Evolutionary conservation across 441 rosid genomes (phyloP), one percentile per base, ranked within the genome.

Genomic region (Eutrema salsugineum): DNA sequence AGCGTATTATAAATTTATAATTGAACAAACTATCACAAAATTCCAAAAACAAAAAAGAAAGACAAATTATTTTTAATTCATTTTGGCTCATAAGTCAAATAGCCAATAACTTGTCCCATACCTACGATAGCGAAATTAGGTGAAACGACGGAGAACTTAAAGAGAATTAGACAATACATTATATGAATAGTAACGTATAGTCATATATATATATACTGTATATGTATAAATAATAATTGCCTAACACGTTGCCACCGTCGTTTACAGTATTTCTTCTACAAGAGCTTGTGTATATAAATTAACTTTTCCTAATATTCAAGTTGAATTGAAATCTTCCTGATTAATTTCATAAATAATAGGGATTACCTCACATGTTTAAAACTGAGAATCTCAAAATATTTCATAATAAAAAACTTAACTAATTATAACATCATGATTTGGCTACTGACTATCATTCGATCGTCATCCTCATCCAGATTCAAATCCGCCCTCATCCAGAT

Each of bases 221-320:
- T n/a, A 1, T 9, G 11, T 2, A 36, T 40, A 14, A 5, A 30
- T 3, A 8, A 35, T 8, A 35, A 8, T 58, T 35, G 57, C 56
- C 73, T 35, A 59, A 67, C 68, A 42, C 68, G 51, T 32, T 51
- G 22, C 68, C 78, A 74, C 73, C 78, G 78, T 44, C 73, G 15
- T 66, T 60, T 68, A 67, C 73, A 66, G 42, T 19, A 57, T 6
- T 66, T 48, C 49, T 27, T 64, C 14, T 47, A 46, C 46, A 14
- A 14, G 8, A 36, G 33, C 27, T 54, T 12, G 49, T 39, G 14
- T 5, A 39, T 38, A 22, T 20, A 22, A 3, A 11, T 17, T n/a
- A n/a, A n/a, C n/a, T 3, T 9, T 11, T 22, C 6, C 0, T 49
- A 24, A 22, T 14, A 35, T 9, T 49, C 22, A n/a, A 36, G 5